Conservation (phyloP, 2,329 filamentous ascomycete species). For the Sclerotinia glacialis region DNA sequence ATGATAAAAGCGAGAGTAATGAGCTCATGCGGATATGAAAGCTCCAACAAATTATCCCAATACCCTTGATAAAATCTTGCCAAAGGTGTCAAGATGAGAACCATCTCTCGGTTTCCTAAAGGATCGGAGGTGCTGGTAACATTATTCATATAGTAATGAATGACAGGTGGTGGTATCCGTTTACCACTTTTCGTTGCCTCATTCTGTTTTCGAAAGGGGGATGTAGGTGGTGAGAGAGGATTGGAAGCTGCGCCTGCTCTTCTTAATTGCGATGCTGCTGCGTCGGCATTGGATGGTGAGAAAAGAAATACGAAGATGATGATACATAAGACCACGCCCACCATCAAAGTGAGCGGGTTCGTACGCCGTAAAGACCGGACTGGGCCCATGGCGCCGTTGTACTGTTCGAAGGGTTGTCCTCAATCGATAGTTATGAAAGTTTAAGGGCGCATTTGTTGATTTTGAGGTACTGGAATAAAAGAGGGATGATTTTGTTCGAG, state of each 20-base stretch:
- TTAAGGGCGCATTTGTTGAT: conserved; percentile 30
- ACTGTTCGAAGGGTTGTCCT: conserved; percentile 33
- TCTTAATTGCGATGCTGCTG: conserved; percentile 48
- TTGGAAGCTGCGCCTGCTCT: conserved; percentile 61
- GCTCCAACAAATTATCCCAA: conserved; percentile 86
- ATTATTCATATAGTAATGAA: conserved; percentile 93
- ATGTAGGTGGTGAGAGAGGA: conserved; percentile 69
- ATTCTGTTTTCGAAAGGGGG: conserved; percentile 67
- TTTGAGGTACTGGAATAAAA: not conserved
- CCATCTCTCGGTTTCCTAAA: conserved; percentile 73
- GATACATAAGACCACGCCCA: conserved; percentile 70
- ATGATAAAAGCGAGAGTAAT: conserved; percentile 96
- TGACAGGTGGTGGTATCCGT: conserved; percentile 72
- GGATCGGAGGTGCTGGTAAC: conserved; percentile 79
- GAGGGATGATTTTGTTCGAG: not conserved
- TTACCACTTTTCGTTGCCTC: conserved; percentile 51
- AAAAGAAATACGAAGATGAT: conserved; percentile 66
- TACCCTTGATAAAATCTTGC: conserved; percentile 91
- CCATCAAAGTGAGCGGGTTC: conserved; percentile 70
- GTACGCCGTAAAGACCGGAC: conserved; percentile 73
- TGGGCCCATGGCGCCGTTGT: conserved; percentile 50
- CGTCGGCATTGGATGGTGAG: conserved; percentile 49
- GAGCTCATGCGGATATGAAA: conserved; percentile 88
- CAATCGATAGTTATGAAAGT: conserved; percentile 28
- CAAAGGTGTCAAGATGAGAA: conserved; percentile 90